Base-by-base conservation (phyloP, 73 alveolate genomes). In the Paramecium octaurelia region DNA sequence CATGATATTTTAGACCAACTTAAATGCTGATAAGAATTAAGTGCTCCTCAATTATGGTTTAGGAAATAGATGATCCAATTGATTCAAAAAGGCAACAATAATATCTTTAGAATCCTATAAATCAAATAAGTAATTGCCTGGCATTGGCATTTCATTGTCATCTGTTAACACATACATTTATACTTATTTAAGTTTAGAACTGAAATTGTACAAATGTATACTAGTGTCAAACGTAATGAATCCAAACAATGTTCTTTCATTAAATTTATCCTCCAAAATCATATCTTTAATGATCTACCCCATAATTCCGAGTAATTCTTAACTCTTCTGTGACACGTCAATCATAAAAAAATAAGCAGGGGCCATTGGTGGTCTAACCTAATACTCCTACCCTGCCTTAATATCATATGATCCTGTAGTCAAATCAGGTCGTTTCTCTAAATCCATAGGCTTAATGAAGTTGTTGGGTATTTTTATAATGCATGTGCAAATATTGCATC, bases 331-430 rank as follows among this genome's bases (percentile, higher is more conserved):
- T 36, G 99, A 95, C 69, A 98, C 97, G 93, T 98, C 99, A 34
- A 98, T 73, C 50, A 97, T 97, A 92, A 98, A 98, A 75, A 95
- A 93, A 88, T 92, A 98, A 48, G 98, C 95, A 14, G 99, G 98
- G 11, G 99, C 98, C 95, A 93, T 93, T 16, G 99, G 98, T 31
- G 98, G 97, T 40, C 99, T 85, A 73, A 92, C 94, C 97, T 96
- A 95, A 91, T 89, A 71, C 44, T 89, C 94, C 71, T 69, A 35
- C 6, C 94, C 94, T 70, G 94, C 94, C 70, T 70, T 85, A 70
- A 97, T 95, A 87, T 97, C 99, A 92, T 93, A 96, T 69, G 99
- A 93, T 16, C 98, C 98, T 40, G 95, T 54, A 44, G 94, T 92
- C 42, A 98, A 95, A 92, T 97, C 99, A 6, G 92, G 93, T 59